Evolutionary conservation across 257 asterid genomes (phyloP).

Genomic region (Solanum sejunctum): DNA sequence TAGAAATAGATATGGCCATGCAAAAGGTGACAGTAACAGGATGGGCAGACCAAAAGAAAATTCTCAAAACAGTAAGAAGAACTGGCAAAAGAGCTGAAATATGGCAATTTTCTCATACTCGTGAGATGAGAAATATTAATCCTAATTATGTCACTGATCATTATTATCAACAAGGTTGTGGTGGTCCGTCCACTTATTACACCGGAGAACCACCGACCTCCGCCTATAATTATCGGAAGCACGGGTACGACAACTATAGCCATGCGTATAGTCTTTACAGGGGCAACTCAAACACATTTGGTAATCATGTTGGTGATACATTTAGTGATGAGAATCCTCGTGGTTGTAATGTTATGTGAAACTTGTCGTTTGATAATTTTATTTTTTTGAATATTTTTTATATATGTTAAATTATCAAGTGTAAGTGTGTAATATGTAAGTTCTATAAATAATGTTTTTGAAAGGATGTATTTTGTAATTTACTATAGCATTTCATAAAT

Average conservation of each 20-base stretch:
- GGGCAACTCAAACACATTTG: conserved; percentile 30
- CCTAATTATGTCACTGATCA: conserved; percentile 17
- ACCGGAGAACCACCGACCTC: conserved; percentile 33
- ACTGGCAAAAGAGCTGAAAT: conserved; percentile 64
- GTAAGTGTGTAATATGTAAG: not conserved
- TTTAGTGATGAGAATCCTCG: conserved; percentile 64
- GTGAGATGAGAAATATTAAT: conserved; percentile 28
- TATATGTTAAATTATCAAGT: not conserved
- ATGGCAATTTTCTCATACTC: conserved; percentile 55
- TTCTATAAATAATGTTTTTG: not conserved
- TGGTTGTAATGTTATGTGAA: conserved; percentile 51
- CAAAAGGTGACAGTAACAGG: conserved; percentile 75
- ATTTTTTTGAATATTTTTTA: not conserved
- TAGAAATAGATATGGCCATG: conserved; percentile 65
- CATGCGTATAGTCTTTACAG: not conserved
- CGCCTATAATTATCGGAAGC: conserved; percentile 62
- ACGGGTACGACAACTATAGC: conserved; percentile 39
- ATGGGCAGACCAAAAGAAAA: conserved; percentile 55
- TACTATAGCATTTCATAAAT: too few relatives aligned
- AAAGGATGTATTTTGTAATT: not conserved
- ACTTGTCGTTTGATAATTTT: not conserved
- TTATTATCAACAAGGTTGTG: conserved; percentile 11
- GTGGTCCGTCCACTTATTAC: conserved; percentile 29
- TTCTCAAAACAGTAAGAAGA: conserved; percentile 42
- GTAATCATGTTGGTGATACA: conserved; percentile 37